Evolutionary conservation across 2,329 filamentous ascomycete species (phyloP).

Genomic region (Phialophora macrospora): DNA sequence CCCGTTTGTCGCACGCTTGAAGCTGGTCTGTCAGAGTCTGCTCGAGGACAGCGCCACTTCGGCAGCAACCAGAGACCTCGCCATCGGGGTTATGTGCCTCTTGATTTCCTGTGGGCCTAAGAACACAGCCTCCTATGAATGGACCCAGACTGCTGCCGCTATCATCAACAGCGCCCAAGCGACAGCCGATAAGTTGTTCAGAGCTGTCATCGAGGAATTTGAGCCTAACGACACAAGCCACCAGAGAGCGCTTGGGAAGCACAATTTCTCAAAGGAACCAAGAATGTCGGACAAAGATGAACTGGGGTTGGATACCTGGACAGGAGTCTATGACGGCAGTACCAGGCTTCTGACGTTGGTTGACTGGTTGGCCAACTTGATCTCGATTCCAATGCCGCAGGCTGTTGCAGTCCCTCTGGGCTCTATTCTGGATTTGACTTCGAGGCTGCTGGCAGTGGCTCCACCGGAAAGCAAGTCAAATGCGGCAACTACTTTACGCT

Average conservation of each 20-base stretch:
- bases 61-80: constrained; percentile 59
- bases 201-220: constrained; percentile 81
- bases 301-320: constrained; percentile 69
- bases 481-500: constrained; percentile 57
- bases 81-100: constrained; percentile 70
- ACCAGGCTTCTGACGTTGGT: constrained; percentile 72
- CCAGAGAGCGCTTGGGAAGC: constrained; percentile 44
- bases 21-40: constrained; percentile 62
- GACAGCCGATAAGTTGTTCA: constrained; percentile 76
- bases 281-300: constrained; percentile 49
- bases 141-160: constrained; percentile 68
- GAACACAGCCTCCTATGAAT: constrained; percentile 75
- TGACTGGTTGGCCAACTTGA: constrained; percentile 65
- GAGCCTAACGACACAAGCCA: constrained; percentile 63
- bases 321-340: constrained; percentile 72
- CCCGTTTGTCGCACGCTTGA: constrained; percentile 72
- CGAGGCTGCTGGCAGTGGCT: constrained; percentile 71
- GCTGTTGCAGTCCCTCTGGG: constrained; percentile 71
- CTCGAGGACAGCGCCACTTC: constrained; percentile 64
- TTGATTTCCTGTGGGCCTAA: constrained; percentile 82
- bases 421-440: constrained; percentile 69
- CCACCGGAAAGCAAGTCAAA: constrained; percentile 50
- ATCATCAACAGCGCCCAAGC: constrained; percentile 69
- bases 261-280: constrained; percentile 45
- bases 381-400: constrained; percentile 67